Evolutionary conservation across 2,329 filamentous ascomycete genomes (phyloP).

Genomic region (Botrytis cinerea): DNA sequence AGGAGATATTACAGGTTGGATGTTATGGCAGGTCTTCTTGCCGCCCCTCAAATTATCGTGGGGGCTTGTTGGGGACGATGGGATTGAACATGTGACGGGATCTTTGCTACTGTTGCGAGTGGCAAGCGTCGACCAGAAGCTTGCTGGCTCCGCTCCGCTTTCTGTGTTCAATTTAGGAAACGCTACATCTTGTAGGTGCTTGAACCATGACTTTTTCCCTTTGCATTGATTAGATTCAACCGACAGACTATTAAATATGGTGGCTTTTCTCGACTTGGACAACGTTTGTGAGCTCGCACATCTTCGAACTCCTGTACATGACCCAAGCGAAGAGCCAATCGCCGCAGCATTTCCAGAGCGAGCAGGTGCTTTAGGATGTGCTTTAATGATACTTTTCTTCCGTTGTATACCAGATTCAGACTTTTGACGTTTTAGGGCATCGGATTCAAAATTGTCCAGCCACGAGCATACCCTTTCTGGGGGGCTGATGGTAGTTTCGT

Average conservation of each 20-base stretch:
- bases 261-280: conserved; percentile 29
- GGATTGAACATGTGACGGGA: background rate
- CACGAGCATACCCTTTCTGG: conserved; percentile 22
- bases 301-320: conserved; percentile 27
- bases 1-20: background rate
- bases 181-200: conserved; percentile 1
- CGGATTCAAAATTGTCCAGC: background rate
- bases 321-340: conserved; percentile 33
- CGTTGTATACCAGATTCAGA: conserved; percentile 5
- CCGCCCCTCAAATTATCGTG: background rate
- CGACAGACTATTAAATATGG: conserved; percentile 18
- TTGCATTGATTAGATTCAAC: conserved; percentile 22
- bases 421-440: background rate
- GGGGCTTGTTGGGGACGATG: conserved; percentile 3
- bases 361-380: conserved; percentile 30
- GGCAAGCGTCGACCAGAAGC: background rate
- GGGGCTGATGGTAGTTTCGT: background rate
- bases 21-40: background rate
- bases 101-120: conserved; percentile 10
- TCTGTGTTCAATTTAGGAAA: background rate
- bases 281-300: conserved; percentile 25
- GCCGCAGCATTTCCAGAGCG: conserved; percentile 25
- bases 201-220: conserved; percentile 10
- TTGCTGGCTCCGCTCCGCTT: background rate
- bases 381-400: conserved; percentile 27